A percentile compares a stretch with the other conserved stretches of the same genome.
These are phyloP conservation scores for Sporothrix protearum DNA, from an alignment of 2,329 filamentous ascomycete genomes.

Conservation along the genomic window DNA sequence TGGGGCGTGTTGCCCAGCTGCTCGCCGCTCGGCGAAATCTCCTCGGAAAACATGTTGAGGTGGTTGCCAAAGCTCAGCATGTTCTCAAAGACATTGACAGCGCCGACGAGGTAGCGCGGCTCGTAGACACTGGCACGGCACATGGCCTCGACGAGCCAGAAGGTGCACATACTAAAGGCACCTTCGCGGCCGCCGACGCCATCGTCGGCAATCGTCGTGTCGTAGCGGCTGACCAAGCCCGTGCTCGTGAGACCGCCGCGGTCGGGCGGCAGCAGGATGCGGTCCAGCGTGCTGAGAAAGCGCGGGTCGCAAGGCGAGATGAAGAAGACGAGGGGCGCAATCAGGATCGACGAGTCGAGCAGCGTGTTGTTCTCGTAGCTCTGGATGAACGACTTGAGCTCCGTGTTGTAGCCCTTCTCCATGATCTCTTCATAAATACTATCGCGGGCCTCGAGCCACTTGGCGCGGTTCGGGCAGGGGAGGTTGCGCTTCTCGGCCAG, in stretches of 20 bases:
- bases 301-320: constrained; percentile 73
- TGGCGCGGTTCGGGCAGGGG: constrained; percentile 64
- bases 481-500: constrained; percentile 72
- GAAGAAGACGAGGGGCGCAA: constrained; percentile 76
- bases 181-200: constrained; percentile 72
- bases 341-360: constrained; percentile 70
- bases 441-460: constrained; percentile 66
- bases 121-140: constrained; percentile 65
- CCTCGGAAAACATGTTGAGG: constrained; percentile 73
- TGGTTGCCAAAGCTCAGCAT: constrained; percentile 75
- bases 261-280: constrained; percentile 67
- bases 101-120: constrained; percentile 57
- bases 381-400: constrained; percentile 68
- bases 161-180: constrained; percentile 77
- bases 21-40: constrained; percentile 70
- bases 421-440: constrained; percentile 71
- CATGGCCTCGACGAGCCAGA: constrained; percentile 77
- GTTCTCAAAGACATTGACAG: constrained; percentile 71
- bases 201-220: constrained; percentile 65
- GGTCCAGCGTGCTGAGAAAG: constrained; percentile 68
- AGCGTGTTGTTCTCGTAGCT: constrained; percentile 69
- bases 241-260: constrained; percentile 73
- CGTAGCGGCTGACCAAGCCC: constrained; percentile 71
- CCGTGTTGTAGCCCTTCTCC: constrained; percentile 69
- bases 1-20: constrained; percentile 78